phyloP scores from a whole-genome alignment of 2,329 filamentous ascomycete genomes.

The Bipolaris victoriae region DNA sequence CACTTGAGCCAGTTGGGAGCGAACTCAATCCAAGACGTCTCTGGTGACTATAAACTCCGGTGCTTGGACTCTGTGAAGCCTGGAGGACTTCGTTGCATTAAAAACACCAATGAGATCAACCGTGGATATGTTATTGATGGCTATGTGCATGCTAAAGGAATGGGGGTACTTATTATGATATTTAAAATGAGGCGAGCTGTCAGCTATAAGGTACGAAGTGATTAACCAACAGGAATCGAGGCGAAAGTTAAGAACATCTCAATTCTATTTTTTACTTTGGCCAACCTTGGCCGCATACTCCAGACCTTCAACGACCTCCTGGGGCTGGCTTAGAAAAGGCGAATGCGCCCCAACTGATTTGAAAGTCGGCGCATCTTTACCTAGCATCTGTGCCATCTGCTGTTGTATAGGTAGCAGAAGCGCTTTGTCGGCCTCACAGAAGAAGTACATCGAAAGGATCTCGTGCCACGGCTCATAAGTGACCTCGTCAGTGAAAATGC shows the following conservation, averaged over 20 bases:
- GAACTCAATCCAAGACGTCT: too few species aligned
- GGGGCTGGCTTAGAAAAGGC: conserved; percentile 7
- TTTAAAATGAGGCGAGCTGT: too few species aligned
- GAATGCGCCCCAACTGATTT: neutral
- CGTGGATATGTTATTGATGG: too few species aligned
- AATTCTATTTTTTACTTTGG: neutral
- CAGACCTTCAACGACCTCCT: conserved; percentile 2
- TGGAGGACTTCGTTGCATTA: too few species aligned
- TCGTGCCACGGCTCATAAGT: conserved; percentile 10
- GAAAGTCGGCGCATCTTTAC: neutral
- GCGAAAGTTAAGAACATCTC: neutral
- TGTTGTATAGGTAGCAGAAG: conserved; percentile 7
- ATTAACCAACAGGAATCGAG: too few species aligned
- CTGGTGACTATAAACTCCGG: too few species aligned
- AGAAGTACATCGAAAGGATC: conserved; percentile 4
- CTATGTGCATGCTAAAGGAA: too few species aligned
- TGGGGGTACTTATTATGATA: too few species aligned
- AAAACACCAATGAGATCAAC: too few species aligned
- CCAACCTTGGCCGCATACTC: conserved; percentile 4
- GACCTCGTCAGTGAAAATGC: conserved; percentile 6
- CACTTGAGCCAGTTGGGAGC: too few species aligned
- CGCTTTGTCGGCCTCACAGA: conserved; percentile 6
- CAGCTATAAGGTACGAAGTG: too few species aligned
- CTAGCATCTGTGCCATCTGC: conserved; percentile 3
- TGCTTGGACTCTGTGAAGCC: too few species aligned